Percentiles rank a stretch among this genome's conserved stretches.
These are phyloP conservation scores for Xenoacremonium recifei DNA, from an alignment of 2,329 filamentous ascomycete genomes.

Conservation along the genomic window DNA sequence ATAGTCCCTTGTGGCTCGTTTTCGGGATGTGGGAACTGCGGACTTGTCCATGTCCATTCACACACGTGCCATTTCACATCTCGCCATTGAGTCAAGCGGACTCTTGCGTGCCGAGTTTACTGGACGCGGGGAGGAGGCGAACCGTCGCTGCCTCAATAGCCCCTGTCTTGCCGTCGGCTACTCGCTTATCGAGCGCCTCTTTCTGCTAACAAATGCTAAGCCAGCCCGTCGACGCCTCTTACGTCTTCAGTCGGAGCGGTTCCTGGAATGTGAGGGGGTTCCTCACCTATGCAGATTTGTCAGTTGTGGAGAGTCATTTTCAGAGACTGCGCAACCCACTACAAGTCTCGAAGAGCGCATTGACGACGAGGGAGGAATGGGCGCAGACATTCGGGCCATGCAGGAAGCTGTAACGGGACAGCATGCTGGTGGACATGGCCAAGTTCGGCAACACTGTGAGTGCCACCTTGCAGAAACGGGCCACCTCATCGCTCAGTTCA, in stretches of 20 bases:
- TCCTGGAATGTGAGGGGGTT: neutral
- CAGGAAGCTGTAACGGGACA: neutral
- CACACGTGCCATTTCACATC: neutral
- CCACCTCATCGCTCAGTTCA: neutral
- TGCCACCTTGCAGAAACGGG: neutral
- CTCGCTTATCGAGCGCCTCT: neutral
- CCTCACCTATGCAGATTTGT: neutral
- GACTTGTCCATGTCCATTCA: neutral
- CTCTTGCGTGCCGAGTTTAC: neutral
- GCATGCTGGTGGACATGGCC: neutral
- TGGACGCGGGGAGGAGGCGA: neutral
- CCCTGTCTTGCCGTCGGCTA: neutral
- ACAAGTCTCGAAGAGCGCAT: neutral
- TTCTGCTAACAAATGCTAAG: too few relatives aligned
- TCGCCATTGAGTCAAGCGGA: neutral
- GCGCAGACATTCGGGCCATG: neutral
- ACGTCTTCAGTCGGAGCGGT: neutral
- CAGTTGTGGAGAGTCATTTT: neutral
- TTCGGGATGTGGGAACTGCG: neutral
- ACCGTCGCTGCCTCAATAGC: neutral
- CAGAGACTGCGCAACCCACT: neutral
- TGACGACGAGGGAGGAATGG: neutral
- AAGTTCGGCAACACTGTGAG: neutral
- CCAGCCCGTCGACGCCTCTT: neutral
- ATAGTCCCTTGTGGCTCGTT: too few relatives aligned